phyloP scores from a whole-genome alignment of 371 early-diverging fungal species.

The Apophysomyces elegans region DNA sequence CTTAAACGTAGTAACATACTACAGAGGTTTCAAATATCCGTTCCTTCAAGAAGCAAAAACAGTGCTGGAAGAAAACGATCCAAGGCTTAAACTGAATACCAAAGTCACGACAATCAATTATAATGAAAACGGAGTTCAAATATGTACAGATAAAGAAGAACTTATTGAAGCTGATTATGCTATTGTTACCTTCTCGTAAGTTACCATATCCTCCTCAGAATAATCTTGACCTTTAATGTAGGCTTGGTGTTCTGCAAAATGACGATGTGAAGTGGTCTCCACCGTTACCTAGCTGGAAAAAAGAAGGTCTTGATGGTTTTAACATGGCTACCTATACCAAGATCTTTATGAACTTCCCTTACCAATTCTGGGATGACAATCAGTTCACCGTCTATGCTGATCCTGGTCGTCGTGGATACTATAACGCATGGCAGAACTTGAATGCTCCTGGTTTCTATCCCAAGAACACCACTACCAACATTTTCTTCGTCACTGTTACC shows the following conservation, averaged over 20 bases:
- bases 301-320: constrained; percentile 49
- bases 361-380: constrained; percentile 51
- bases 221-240: not conserved
- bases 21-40: constrained; percentile 49
- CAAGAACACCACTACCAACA: constrained; percentile 29
- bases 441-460: constrained; percentile 36
- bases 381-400: constrained; percentile 50
- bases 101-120: constrained; percentile 40
- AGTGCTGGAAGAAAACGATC: constrained; percentile 32
- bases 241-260: constrained; percentile 49
- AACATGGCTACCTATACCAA: constrained; percentile 58
- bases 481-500: constrained; percentile 42
- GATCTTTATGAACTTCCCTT: constrained; percentile 50
- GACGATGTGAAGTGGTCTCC: constrained; percentile 47
- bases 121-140: constrained; percentile 33
- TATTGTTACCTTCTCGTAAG: constrained; percentile 54
- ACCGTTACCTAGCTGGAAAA: constrained; percentile 45
- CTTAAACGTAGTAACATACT: not conserved
- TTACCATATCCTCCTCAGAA: not conserved
- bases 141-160: constrained; percentile 36
- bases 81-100: constrained; percentile 37
- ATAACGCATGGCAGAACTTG: constrained; percentile 39
- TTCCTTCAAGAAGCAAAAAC: constrained; percentile 40
- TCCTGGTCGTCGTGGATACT: constrained; percentile 41
- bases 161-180: constrained; percentile 51